phyloP scores from a whole-genome alignment of 1,139 yeast genomes.

The Hemisphaericaspora subhashii region DNA sequence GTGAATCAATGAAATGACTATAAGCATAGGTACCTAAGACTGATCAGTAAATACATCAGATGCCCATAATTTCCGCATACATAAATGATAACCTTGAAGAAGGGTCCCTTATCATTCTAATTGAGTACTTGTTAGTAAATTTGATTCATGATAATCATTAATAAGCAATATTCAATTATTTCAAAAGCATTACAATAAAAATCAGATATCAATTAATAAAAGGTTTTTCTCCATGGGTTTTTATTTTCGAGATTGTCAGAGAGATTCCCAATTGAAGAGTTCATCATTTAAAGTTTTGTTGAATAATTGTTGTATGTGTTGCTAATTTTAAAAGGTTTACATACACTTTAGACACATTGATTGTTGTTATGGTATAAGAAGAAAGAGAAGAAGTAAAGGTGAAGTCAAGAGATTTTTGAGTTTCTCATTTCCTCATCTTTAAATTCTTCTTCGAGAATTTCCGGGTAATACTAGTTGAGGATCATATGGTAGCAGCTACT shows the following conservation, averaged over 20 bases:
- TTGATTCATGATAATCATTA: background rate
- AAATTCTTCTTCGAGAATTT: no score
- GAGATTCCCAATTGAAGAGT: slow-evolving; percentile 39
- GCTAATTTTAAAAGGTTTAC: slow-evolving; percentile 1
- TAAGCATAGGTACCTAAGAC: no score
- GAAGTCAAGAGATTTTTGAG: no score
- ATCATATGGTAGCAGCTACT: background rate
- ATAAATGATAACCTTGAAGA: no score
- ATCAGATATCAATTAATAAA: slow-evolving; percentile 16
- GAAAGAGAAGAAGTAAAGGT: background rate
- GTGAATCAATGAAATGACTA: no score
- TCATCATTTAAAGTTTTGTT: slow-evolving; percentile 28
- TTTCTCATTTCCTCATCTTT: no score
- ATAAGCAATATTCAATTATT: no score
- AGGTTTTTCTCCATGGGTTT: slow-evolving; percentile 27
- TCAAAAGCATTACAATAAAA: no score
- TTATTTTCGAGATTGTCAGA: slow-evolving; percentile 31
- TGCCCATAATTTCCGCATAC: no score
- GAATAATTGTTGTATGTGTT: background rate
- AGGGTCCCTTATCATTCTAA: no score
- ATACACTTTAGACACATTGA: slow-evolving; percentile 1
- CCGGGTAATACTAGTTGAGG: slow-evolving; percentile 5
- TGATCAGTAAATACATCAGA: no score
- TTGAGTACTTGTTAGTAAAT: background rate
- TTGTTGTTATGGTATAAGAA: background rate